These are phyloP conservation scores for Scheffersomyces ergatensis DNA, from an alignment of 805 yeast genomes.

Conservation along the genomic window DNA sequence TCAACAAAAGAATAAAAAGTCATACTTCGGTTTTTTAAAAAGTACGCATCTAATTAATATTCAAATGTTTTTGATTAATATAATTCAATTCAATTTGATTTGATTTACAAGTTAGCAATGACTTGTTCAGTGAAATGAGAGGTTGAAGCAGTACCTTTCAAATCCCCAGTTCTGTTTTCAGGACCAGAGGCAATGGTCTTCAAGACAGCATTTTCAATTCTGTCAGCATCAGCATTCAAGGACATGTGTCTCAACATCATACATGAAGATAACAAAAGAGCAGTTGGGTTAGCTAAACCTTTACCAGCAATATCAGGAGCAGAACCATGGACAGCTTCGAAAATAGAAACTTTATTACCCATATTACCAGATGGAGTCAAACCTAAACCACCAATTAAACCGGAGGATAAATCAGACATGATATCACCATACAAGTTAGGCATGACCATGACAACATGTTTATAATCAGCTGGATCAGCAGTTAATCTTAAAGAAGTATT, in stretches of 20 bases:
- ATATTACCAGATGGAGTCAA: constrained; percentile 98
- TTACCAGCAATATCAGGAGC: constrained; percentile 99
- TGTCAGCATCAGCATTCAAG: constrained; percentile 74
- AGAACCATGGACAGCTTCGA: constrained; percentile 99
- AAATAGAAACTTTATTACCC: constrained; percentile 97
- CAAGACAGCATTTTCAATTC: constrained; percentile 83
- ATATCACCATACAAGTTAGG: constrained; percentile 99
- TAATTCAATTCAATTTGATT: neutral
- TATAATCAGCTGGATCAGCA: constrained; percentile 82
- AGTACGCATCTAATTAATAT: no score
- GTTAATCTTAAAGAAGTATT: constrained; percentile 92
- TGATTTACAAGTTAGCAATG: constrained; percentile 64
- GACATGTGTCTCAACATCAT: constrained; percentile 99
- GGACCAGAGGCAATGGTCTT: constrained; percentile 92
- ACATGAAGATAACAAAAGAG: constrained; percentile 88
- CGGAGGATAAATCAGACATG: constrained; percentile 96
- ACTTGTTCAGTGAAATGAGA: constrained; percentile 88
- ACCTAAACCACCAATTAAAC: constrained; percentile 98
- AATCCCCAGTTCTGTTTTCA: constrained; percentile 94
- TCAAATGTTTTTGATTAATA: neutral
- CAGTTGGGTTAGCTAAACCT: constrained; percentile 99
- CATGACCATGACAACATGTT: constrained; percentile 93
- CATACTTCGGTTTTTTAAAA: no score
- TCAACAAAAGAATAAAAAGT: no score
- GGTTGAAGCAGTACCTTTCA: constrained; percentile 90